Conservation (phyloP, 345 rosid species). For the Cardamine resedifolia region DNA sequence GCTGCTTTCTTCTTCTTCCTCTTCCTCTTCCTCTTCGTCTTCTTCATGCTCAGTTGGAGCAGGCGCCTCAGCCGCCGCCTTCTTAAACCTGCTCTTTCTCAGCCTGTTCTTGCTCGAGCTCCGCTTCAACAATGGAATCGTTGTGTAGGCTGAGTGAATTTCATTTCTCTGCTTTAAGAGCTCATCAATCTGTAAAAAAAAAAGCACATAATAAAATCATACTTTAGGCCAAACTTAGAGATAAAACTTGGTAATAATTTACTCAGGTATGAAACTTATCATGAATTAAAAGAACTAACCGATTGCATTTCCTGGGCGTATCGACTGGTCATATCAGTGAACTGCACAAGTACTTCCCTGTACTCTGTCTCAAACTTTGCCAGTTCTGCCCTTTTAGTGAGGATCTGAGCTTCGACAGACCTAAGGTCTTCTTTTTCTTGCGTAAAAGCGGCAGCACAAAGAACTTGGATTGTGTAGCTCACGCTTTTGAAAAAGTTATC, state of each 20-base stretch:
- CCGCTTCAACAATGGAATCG: conserved; percentile 58
- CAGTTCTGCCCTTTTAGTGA: conserved; percentile 77
- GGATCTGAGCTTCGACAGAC: conserved; percentile 84
- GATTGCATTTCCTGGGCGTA: conserved; percentile 94
- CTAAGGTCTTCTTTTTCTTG: conserved; percentile 84
- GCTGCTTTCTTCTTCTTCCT: conserved; percentile 64
- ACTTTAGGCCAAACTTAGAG: background rate
- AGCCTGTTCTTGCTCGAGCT: conserved; percentile 60
- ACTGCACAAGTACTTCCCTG: conserved; percentile 87
- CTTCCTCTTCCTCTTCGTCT: conserved; percentile 44
- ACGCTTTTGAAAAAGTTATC: conserved; percentile 93
- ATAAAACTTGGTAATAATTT: background rate
- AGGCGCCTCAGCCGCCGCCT: conserved; percentile 31
- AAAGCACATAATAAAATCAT: background rate
- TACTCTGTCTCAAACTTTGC: conserved; percentile 94
- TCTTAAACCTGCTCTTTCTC: conserved; percentile 46
- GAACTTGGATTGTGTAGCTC: conserved; percentile 85
- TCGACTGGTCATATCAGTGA: conserved; percentile 87
- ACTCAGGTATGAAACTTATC: background rate
- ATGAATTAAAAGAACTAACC: conserved; percentile 47
- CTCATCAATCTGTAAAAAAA: conserved; percentile 71
- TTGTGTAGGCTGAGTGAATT: conserved; percentile 80
- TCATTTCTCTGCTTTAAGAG: conserved; percentile 80
- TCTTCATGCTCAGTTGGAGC: conserved; percentile 32
- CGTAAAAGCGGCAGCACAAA: conserved; percentile 68